Evolutionary conservation across 2,329 filamentous ascomycete species (phyloP).

Genomic region (Sphaerulina musiva): DNA sequence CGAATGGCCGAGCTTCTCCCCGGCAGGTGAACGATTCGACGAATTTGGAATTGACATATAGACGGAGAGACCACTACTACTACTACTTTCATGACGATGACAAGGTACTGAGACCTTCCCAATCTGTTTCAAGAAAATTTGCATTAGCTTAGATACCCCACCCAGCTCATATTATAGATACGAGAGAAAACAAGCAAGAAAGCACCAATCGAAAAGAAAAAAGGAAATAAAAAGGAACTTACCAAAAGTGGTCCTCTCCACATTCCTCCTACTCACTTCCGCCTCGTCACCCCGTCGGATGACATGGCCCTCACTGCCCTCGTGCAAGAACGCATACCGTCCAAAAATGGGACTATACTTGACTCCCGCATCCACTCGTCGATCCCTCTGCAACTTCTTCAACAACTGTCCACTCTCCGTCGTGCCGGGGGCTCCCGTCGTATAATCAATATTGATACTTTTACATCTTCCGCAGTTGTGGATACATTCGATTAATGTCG

Average conservation of each 20-base stretch:
- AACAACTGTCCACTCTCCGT: slow-evolving; percentile 38
- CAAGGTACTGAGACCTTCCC: slow-evolving; percentile 22
- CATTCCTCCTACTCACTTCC: slow-evolving; percentile 36
- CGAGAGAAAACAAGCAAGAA: not conserved
- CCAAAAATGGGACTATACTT: slow-evolving; percentile 47
- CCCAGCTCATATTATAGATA: not conserved
- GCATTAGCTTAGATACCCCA: slow-evolving; percentile 3
- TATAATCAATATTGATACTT: slow-evolving; percentile 45
- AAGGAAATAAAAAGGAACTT: slow-evolving; percentile 20
- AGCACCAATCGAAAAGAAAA: not conserved
- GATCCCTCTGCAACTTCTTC: slow-evolving; percentile 41
- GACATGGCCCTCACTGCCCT: slow-evolving; percentile 27
- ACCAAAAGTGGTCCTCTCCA: slow-evolving; percentile 41
- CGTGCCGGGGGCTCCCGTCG: slow-evolving; percentile 37
- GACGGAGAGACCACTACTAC: not conserved
- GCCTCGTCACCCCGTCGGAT: slow-evolving; percentile 42
- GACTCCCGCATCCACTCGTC: slow-evolving; percentile 40
- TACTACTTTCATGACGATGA: slow-evolving; percentile 1
- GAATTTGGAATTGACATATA: slow-evolving; percentile 1
- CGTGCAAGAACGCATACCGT: slow-evolving; percentile 40
- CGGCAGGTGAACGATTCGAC: not conserved
- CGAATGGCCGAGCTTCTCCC: not conserved
- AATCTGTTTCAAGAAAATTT: slow-evolving; percentile 19
- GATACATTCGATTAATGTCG: slow-evolving; percentile 33
- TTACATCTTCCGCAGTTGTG: slow-evolving; percentile 45